Evolutionary conservation across 768 basidiomycete species (phyloP).

Genomic region (Steccherinum ochraceum): DNA sequence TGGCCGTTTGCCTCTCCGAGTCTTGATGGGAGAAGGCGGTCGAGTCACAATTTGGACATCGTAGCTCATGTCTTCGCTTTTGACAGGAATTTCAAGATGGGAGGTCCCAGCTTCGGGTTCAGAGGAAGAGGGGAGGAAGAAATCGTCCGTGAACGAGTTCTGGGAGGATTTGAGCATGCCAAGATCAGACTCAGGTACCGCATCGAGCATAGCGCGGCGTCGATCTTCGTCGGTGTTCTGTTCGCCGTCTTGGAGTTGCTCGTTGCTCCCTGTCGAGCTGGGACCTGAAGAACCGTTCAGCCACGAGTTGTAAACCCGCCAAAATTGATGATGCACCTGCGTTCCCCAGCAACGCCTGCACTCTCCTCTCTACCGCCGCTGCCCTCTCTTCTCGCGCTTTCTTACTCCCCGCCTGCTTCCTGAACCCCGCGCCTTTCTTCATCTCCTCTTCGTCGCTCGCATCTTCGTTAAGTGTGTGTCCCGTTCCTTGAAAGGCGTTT

Average conservation of each 20-base stretch:
- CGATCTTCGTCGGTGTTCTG: slow-evolving; percentile 41
- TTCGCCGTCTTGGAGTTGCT: background rate
- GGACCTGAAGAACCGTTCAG: too few species aligned
- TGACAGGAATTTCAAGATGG: slow-evolving; percentile 4
- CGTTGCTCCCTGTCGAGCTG: too few species aligned
- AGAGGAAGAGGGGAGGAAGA: slow-evolving; percentile 31
- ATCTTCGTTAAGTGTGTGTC: slow-evolving; percentile 43
- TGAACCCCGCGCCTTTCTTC: slow-evolving; percentile 54
- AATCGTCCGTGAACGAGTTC: slow-evolving; percentile 45
- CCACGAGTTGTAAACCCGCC: too few species aligned
- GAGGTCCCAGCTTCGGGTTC: background rate
- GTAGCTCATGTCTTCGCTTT: background rate
- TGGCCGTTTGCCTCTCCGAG: background rate
- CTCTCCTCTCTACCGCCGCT: slow-evolving; percentile 60
- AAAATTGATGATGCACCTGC: slow-evolving; percentile 19
- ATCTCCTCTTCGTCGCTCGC: slow-evolving; percentile 26
- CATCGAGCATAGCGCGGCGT: slow-evolving; percentile 43
- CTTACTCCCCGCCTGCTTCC: slow-evolving; percentile 71
- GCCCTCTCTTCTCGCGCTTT: slow-evolving; percentile 76
- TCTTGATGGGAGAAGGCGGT: background rate
- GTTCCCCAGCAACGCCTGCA: slow-evolving; percentile 38
- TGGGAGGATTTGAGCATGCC: slow-evolving; percentile 34
- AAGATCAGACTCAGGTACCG: slow-evolving; percentile 31
- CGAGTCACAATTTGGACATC: too few species aligned
- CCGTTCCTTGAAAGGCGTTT: slow-evolving; percentile 52